Evolutionary conservation across 2,329 filamentous ascomycete genomes (phyloP).

Genomic region (Keithomyces neogunnii): DNA sequence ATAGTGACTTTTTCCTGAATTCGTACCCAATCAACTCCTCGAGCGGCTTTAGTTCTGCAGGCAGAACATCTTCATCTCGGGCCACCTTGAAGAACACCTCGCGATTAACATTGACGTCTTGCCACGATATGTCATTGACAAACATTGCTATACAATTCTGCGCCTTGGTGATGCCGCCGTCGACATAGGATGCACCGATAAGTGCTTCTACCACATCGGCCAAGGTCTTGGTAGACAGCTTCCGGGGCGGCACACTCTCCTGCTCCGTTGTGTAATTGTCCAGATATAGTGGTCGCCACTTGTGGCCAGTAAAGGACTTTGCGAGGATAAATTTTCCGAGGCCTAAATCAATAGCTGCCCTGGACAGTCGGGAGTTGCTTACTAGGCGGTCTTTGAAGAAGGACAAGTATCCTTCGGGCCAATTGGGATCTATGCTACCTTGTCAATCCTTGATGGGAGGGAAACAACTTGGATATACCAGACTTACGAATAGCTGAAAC

Average conservation of each 20-base stretch:
- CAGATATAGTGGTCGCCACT: constrained; percentile 63
- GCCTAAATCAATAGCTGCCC: constrained; percentile 52
- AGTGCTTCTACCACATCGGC: constrained; percentile 84
- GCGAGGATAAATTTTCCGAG: constrained; percentile 68
- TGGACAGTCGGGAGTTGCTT: constrained; percentile 64
- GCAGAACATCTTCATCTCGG: constrained; percentile 24
- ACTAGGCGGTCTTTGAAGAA: constrained; percentile 60
- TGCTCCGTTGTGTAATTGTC: constrained; percentile 20
- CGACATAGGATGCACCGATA: constrained; percentile 65
- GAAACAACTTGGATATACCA: not conserved
- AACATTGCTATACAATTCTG: constrained; percentile 58
- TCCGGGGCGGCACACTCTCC: constrained; percentile 13
- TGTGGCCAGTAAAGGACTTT: constrained; percentile 55
- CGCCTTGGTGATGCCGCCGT: constrained; percentile 58
- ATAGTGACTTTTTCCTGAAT: constrained; percentile 59
- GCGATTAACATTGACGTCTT: constrained; percentile 31
- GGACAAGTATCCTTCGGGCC: constrained; percentile 71
- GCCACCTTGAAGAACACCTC: constrained; percentile 34
- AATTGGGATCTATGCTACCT: constrained; percentile 43
- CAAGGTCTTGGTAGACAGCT: constrained; percentile 66
- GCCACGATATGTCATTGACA: constrained; percentile 51
- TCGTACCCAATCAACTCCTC: constrained; percentile 62
- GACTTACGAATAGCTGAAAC: constrained; percentile 45
- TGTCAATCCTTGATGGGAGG: constrained; percentile 8
- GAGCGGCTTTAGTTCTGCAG: constrained; percentile 37